These are phyloP conservation scores for Phaeosphaeriaceae sp. DNA, from an alignment of 2,329 filamentous ascomycete species.

Conservation along the genomic window DNA sequence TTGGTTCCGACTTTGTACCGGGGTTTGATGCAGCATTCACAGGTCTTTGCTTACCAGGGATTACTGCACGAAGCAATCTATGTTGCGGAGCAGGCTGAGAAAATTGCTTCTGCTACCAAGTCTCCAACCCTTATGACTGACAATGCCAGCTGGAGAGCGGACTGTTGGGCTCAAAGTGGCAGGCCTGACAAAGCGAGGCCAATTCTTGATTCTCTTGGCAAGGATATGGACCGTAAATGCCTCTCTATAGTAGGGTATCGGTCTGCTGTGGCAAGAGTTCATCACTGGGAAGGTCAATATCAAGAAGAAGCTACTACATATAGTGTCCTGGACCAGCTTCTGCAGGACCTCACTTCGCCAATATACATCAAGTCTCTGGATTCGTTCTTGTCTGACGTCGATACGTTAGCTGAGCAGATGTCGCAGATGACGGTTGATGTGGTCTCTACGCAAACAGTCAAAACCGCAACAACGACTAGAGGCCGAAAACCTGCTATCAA, in stretches of 20 bases:
- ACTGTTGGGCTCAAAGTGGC: constrained; percentile 58
- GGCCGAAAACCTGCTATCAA: constrained; percentile 32
- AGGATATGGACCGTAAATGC: constrained; percentile 48
- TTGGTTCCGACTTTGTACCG: constrained; percentile 76
- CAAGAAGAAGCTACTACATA: constrained; percentile 58
- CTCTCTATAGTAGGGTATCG: constrained; percentile 60
- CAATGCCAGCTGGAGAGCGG: constrained; percentile 53
- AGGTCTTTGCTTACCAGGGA: constrained; percentile 81
- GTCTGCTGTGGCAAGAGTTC: constrained; percentile 57
- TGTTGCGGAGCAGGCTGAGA: constrained; percentile 83
- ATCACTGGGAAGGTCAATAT: constrained; percentile 55
- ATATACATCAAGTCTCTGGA: constrained; percentile 39
- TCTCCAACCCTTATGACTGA: constrained; percentile 62
- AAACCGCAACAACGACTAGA: constrained; percentile 21
- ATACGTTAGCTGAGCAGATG: constrained; percentile 52
- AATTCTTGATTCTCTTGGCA: constrained; percentile 61
- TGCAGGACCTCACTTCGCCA: constrained; percentile 51
- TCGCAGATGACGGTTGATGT: constrained; percentile 48
- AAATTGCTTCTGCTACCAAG: constrained; percentile 72
- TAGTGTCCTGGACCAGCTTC: constrained; percentile 54
- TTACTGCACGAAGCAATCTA: constrained; percentile 88
- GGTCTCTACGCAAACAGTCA: constrained; percentile 8
- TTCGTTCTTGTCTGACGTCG: constrained; percentile 34
- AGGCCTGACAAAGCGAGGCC: constrained; percentile 56
- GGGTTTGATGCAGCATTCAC: constrained; percentile 74